Evolutionary conservation across 306 rosid genomes (phyloP).

Genomic region (Vigna mungo): DNA sequence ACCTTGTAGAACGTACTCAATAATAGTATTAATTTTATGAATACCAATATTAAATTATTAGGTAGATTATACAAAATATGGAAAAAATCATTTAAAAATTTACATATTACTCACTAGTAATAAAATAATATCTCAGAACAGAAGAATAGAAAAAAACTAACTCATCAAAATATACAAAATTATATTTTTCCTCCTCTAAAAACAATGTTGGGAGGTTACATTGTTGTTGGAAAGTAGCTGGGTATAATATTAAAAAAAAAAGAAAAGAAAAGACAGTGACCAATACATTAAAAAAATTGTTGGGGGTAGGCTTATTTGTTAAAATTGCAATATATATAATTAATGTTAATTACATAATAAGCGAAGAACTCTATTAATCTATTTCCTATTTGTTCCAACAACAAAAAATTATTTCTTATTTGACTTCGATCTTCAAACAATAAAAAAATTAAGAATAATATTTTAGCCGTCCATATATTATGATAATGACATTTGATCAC

Average conservation of each 20-base stretch:
- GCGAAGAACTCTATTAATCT: background rate
- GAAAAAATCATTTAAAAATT: background rate
- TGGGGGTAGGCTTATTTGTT: background rate
- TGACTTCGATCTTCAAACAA: background rate
- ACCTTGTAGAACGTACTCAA: background rate
- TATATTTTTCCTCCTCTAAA: background rate
- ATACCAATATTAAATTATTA: background rate
- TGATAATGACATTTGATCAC: background rate
- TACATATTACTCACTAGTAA: background rate
- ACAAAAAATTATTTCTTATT: background rate
- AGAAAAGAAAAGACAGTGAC: background rate
- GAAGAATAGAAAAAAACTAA: background rate
- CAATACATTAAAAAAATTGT: background rate
- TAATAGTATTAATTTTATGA: background rate
- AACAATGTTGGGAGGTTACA: background rate
- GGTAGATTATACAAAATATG: background rate
- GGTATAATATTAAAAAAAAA: background rate
- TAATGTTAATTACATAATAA: background rate
- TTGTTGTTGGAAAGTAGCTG: background rate
- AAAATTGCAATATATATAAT: background rate
- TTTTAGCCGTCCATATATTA: slow-evolving; percentile 3
- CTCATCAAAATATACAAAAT: no score
- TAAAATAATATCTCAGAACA: background rate
- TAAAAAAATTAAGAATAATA: background rate
- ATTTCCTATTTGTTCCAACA: slow-evolving; percentile 1